Percentiles rank a stretch among this genome's conserved stretches.
Conservation (phyloP, 495 filamentous ascomycete species). For the Usnea hakonensis region DNA sequence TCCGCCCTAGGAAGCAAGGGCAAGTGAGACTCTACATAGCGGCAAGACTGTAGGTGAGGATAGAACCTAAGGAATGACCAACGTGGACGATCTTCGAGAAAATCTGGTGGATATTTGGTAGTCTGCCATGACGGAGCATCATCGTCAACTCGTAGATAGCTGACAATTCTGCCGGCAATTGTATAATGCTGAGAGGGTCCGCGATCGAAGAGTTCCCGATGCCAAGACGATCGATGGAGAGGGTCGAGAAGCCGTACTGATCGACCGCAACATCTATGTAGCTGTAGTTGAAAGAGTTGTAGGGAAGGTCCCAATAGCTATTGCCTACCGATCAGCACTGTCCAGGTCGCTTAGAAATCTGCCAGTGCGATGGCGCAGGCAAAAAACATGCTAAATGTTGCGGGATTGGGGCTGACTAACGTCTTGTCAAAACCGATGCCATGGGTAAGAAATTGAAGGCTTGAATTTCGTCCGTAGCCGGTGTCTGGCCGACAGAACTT, state of each 20-base stretch:
- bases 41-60: slow-evolving; percentile 33
- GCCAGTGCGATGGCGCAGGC: neutral
- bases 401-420: slow-evolving; percentile 15
- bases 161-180: slow-evolving; percentile 43
- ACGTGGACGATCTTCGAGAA: slow-evolving; percentile 48
- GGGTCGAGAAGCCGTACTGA: slow-evolving; percentile 41
- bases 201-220: slow-evolving; percentile 45
- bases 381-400: neutral
- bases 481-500: slow-evolving; percentile 30
- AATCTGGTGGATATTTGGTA: slow-evolving; percentile 24
- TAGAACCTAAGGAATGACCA: slow-evolving; percentile 42
- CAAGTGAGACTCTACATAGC: slow-evolving; percentile 17
- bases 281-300: slow-evolving; percentile 44
- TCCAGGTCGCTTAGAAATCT: neutral
- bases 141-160: slow-evolving; percentile 42
- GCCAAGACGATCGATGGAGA: slow-evolving; percentile 50
- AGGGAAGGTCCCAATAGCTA: slow-evolving; percentile 51
- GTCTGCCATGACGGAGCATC: slow-evolving; percentile 35
- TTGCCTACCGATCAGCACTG: slow-evolving; percentile 13
- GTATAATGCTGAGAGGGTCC: slow-evolving; percentile 45
- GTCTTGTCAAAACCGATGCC: slow-evolving; percentile 52
- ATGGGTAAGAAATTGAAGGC: slow-evolving; percentile 50
- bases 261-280: slow-evolving; percentile 47
- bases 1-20: neutral
- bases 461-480: slow-evolving; percentile 27